Base-by-base conservation (phyloP, 1,139 yeast genomes). In the Yamadazyma pseudoaaseri region DNA sequence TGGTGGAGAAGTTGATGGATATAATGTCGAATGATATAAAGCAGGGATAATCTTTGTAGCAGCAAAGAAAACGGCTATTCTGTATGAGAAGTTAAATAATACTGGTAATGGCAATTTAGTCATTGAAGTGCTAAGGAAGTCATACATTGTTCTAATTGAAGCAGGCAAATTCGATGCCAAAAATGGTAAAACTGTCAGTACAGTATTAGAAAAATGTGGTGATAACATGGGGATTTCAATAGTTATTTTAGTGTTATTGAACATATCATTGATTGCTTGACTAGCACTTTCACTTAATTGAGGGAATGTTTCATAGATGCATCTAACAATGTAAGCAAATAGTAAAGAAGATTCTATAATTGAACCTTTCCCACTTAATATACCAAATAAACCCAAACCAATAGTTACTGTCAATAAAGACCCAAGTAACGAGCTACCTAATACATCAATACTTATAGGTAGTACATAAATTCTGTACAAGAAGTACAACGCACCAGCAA, bases 11-110 rank as follows among this genome's bases (percentile, higher is more conserved):
- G 44, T 39, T 16, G 56, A 48, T 18, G 65, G 69, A 38, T 62
- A 61, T 14, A 61, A 49, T 1, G 61, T 58, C 11, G 65, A 65
- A 42, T 69, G 67, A 47, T 69, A 67, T 41, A 87, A 62, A 14
- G 86, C 81, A 2, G 98, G 97, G 15, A 92, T 86, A 42, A 92
- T 89, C 54, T 95, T 81, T 11, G 97, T 86, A 4, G 97, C 97
- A 2, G 96, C 89, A 52, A 86, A 87, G 50, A 90, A 87, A 3
- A 90, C 96, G 2, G 86, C 73, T 16, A 92, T 78, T 49, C 98
- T 73, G 54, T 86, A 90, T 2, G 89, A 87, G 47, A 92, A 67
- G 46, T 89, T 87, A 22, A 89, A 70, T 26, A 87, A 64, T 16
- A 92, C 81, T 3, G 96, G 86, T 6, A 95, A 79, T 0, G 96